Base-by-base conservation (phyloP, 1,139 yeast species). In the Suhomyces chickasaworum region DNA sequence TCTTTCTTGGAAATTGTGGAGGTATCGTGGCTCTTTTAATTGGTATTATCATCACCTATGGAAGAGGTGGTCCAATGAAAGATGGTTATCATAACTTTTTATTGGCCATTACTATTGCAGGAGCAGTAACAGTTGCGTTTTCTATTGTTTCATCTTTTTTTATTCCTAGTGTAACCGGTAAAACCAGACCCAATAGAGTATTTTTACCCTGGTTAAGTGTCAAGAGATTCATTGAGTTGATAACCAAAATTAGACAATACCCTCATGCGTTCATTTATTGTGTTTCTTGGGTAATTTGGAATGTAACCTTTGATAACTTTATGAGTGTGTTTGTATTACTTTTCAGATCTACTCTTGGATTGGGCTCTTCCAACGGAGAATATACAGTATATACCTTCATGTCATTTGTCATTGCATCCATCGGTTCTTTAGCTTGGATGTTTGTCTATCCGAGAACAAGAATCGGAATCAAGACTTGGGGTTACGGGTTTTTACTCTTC, bases 221-320 rank as follows among this genome's bases (percentile, higher is more conserved):
- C 13, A 66, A 60, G 42, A 56, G 76, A 42, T 59, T 68, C 44
- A 44, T 59, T 43, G 8, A 12, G 3, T 53, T 72, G 42, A 29
- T 68, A 13, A 60, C 53, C 37, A 55, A 60, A 31, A 68, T 73
- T 30, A 57, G 57, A 31, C 51, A 57, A 35, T 67, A 71, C 48
- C 73, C 71, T 2, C 59, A 71, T 45, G 78, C 78, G 0, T 71
- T 69, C 47, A 46, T 68, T 16, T 63, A 69, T 25, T 71, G 76
- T 57, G 40, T 71, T 18, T 64, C 73, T 0, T 74, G 78, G 78
- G 77, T 73, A 1, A 60, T 73, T 34, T 74, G 79, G 78, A 71
- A 74, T 46, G 68, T 73, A 9, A 63, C 66, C 7, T 70, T 63
- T 44, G 54, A 65, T 16, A 73, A 71, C 47, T 74, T 71, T 50